These are phyloP conservation scores for Fusarium sp. DNA, from an alignment of 2,329 filamentous ascomycete species.

Conservation along the genomic window DNA sequence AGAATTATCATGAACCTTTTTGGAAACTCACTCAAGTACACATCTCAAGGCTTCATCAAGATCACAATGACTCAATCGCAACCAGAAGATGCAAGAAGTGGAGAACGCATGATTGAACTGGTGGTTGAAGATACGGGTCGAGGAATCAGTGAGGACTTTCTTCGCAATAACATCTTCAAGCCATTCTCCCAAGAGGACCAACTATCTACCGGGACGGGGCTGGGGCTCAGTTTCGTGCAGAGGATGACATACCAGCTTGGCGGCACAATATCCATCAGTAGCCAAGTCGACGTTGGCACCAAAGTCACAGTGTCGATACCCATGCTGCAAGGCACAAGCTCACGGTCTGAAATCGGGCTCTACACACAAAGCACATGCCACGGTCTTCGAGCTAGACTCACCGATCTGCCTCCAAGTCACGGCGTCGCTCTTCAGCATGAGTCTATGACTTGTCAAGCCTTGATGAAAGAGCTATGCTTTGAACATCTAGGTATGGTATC, in stretches of 20 bases:
- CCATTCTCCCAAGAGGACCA: slow-evolving; percentile 72
- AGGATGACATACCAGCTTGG: slow-evolving; percentile 65
- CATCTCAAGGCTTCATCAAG: slow-evolving; percentile 46
- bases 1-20: slow-evolving; percentile 70
- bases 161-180: slow-evolving; percentile 68
- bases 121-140: slow-evolving; percentile 70
- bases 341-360: background rate
- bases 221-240: slow-evolving; percentile 72
- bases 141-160: slow-evolving; percentile 70
- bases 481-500: slow-evolving; percentile 6
- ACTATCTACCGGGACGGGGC: slow-evolving; percentile 66
- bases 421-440: accelerated
- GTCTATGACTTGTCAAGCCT: background rate
- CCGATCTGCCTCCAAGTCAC: too few relatives aligned
- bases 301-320: slow-evolving; percentile 46
- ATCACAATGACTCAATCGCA: slow-evolving; percentile 36
- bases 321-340: slow-evolving; percentile 12
- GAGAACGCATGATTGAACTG: slow-evolving; percentile 42
- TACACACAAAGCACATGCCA: background rate
- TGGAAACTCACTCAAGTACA: slow-evolving; percentile 72
- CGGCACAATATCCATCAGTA: slow-evolving; percentile 66
- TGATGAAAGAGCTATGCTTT: background rate
- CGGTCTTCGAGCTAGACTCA: background rate
- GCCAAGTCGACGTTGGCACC: slow-evolving; percentile 48
- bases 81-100: background rate